These are phyloP conservation scores for Wallacemonas rigidus DNA, from an alignment of 208 protist species.

Conservation along the genomic window DNA sequence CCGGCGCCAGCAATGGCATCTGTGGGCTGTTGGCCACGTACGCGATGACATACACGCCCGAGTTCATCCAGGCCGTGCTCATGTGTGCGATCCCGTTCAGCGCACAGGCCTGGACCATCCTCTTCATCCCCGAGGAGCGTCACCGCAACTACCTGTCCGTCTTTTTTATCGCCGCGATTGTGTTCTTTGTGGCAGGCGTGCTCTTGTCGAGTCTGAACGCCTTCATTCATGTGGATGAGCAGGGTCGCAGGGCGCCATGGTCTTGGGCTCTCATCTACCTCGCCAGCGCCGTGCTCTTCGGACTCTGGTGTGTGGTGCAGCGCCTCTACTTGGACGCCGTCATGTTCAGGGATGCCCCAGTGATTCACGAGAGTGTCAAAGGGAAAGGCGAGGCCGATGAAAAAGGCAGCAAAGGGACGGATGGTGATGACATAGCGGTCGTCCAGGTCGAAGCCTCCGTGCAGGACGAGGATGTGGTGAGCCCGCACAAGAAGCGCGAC, in stretches of 20 bases:
- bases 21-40: constrained; percentile 60
- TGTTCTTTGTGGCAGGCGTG: constrained; percentile 69
- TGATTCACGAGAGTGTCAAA: background rate
- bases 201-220: constrained; percentile 56
- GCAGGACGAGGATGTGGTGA: background rate
- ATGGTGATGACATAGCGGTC: background rate
- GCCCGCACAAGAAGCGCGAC: background rate
- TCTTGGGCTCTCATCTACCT: constrained; percentile 77
- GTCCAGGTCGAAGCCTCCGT: background rate
- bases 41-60: constrained; percentile 71
- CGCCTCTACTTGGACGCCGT: constrained; percentile 78
- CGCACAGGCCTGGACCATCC: constrained; percentile 74
- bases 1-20: constrained; percentile 63
- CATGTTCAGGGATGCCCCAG: constrained; percentile 16
- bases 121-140: constrained; percentile 73
- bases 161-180: constrained; percentile 63
- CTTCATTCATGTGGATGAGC: constrained; percentile 35
- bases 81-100: constrained; percentile 75
- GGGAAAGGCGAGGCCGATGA: background rate
- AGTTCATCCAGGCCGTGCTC: constrained; percentile 80
- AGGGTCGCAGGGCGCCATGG: constrained; percentile 34
- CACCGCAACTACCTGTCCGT: constrained; percentile 74
- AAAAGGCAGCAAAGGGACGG: background rate
- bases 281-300: constrained; percentile 69
- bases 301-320: constrained; percentile 83